These are phyloP conservation scores for Microbotryomycetes sp. DNA, from an alignment of 1,284 basidiomycete species.

Conservation along the genomic window DNA sequence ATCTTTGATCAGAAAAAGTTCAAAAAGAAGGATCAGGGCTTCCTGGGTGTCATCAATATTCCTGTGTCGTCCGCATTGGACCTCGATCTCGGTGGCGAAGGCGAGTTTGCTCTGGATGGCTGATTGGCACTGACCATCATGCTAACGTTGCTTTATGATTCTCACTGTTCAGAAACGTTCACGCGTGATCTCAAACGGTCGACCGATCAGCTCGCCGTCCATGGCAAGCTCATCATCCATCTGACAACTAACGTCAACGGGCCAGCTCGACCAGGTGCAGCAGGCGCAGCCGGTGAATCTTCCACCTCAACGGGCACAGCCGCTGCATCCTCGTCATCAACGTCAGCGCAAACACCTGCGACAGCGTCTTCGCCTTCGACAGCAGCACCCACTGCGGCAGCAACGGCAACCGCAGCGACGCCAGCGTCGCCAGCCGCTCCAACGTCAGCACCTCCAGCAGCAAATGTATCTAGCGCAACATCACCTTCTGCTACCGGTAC, in stretches of 20 bases:
- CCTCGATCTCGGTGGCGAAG: constrained; percentile 79
- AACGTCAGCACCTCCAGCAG: constrained; percentile 27
- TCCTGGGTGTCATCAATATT: constrained; percentile 88
- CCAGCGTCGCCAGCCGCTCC: constrained; percentile 7
- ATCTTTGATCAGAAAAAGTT: constrained; percentile 97
- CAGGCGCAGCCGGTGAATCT: constrained; percentile 41
- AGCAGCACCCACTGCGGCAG: constrained; percentile 26
- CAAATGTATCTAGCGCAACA: constrained; percentile 43
- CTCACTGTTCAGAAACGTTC: constrained; percentile 56
- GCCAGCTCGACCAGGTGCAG: constrained; percentile 42
- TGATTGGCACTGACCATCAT: constrained; percentile 54
- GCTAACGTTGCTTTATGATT: not conserved
- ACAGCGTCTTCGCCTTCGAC: constrained; percentile 24
- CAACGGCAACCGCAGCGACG: constrained; percentile 27
- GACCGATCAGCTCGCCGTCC: constrained; percentile 76
- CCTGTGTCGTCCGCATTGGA: constrained; percentile 83
- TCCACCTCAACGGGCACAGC: constrained; percentile 32
- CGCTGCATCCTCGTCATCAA: constrained; percentile 8
- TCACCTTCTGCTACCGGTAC: constrained; percentile 37
- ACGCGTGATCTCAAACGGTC: constrained; percentile 77
- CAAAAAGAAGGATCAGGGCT: constrained; percentile 89
- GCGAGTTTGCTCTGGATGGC: constrained; percentile 73
- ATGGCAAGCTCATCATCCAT: constrained; percentile 75
- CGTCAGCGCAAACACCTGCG: too few relatives aligned
- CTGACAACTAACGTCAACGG: constrained; percentile 62